Percentiles rank a stretch among this genome's conserved stretches.
phyloP scores from a whole-genome alignment of 1,139 yeast genomes.

The Arxiozyma bovina region DNA sequence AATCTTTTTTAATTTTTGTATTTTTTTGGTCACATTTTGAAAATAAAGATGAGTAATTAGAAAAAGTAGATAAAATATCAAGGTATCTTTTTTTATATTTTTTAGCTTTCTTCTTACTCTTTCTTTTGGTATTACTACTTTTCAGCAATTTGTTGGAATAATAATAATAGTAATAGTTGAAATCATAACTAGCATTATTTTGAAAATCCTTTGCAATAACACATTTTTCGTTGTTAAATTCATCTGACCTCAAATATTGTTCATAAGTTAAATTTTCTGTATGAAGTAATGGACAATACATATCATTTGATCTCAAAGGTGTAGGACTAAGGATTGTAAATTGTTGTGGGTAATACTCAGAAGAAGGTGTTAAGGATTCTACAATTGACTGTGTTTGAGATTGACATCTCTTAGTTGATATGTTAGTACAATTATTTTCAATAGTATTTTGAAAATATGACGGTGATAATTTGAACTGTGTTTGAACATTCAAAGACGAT shows the following conservation, averaged over 20 bases:
- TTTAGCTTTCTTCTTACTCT: neutral
- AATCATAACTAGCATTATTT: neutral
- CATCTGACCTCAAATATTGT: neutral
- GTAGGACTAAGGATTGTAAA: neutral
- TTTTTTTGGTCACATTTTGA: neutral
- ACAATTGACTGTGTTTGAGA: neutral
- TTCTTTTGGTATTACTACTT: neutral
- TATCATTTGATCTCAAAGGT: neutral
- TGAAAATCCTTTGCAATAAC: neutral
- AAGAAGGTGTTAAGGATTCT: neutral
- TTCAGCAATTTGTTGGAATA: no score
- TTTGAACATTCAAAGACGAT: constrained; percentile 1
- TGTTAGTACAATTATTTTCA: neutral
- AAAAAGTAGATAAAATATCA: neutral
- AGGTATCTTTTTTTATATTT: no score
- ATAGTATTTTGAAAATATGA: constrained; percentile 4
- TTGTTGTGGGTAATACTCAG: neutral
- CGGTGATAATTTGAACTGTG: constrained; percentile 4
- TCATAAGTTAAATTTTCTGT: neutral
- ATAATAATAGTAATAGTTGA: no score
- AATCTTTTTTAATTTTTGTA: no score
- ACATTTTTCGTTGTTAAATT: neutral
- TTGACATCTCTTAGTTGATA: neutral
- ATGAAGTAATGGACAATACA: neutral
- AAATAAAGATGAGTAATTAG: neutral